A percentile compares a stretch with the other conserved stretches of the same genome.
Conservation (phyloP, 2,329 filamentous ascomycete genomes). For the Graphium sp. region DNA sequence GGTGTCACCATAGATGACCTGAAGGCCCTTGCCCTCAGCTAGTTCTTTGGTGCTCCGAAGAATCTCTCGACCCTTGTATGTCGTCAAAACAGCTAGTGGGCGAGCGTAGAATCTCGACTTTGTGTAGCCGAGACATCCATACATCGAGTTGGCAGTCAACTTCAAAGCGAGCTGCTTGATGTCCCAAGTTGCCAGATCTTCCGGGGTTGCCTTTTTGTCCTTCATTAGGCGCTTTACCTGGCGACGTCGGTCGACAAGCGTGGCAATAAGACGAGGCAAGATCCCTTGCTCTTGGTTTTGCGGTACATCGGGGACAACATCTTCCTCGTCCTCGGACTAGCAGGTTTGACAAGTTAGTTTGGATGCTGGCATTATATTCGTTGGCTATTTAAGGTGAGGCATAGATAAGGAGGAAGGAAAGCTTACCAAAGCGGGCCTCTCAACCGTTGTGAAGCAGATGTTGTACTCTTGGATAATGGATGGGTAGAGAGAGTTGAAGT, state of each 20-base stretch:
- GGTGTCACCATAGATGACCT: slow-evolving; percentile 97
- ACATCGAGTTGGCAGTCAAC: slow-evolving; percentile 98
- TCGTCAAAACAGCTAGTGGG: slow-evolving; percentile 87
- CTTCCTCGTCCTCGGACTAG: slow-evolving; percentile 47
- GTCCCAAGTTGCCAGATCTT: slow-evolving; percentile 88
- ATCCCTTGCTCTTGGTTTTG: slow-evolving; percentile 65
- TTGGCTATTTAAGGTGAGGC: not conserved
- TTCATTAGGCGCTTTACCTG: slow-evolving; percentile 98
- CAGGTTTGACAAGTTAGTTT: not conserved
- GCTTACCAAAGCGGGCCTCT: slow-evolving; percentile 56
- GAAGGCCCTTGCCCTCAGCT: slow-evolving; percentile 75
- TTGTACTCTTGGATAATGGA: slow-evolving; percentile 99
- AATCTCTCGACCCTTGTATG: slow-evolving; percentile 95
- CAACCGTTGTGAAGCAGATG: slow-evolving; percentile 97
- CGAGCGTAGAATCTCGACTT: slow-evolving; percentile 96
- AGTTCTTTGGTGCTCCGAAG: slow-evolving; percentile 88
- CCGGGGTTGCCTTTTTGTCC: slow-evolving; percentile 66
- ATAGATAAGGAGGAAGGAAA: slow-evolving; percentile 6
- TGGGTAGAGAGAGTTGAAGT: slow-evolving; percentile 97
- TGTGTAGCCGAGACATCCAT: slow-evolving; percentile 91
- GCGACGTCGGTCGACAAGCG: slow-evolving; percentile 71
- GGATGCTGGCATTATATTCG: not conserved
- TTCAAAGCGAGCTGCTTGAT: slow-evolving; percentile 96
- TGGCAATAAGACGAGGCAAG: slow-evolving; percentile 78
- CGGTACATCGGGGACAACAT: slow-evolving; percentile 78